These are phyloP conservation scores for Thymus mandschuricus DNA, from an alignment of 257 asterid genomes.

Conservation along the genomic window DNA sequence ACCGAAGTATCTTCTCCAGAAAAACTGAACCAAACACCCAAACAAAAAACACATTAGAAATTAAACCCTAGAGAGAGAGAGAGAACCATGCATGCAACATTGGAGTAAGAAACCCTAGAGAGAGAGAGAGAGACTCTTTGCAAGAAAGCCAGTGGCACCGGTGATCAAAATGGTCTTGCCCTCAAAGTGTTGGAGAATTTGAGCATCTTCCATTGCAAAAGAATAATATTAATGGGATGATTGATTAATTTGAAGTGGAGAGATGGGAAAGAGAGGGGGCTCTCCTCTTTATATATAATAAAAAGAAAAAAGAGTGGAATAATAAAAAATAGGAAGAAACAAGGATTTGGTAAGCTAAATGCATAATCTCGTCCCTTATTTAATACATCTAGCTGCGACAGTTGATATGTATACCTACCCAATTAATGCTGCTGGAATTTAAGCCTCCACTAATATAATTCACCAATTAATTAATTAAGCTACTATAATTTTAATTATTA, in stretches of 20 bases:
- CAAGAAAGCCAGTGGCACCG: constrained; percentile 65
- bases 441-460: no score
- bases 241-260: neutral
- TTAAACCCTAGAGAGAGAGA: neutral
- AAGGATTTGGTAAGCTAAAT: constrained; percentile 23
- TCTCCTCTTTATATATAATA: neutral
- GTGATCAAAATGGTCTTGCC: constrained; percentile 62
- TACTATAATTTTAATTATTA: no score
- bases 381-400: constrained; percentile 5
- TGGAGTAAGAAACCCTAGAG: neutral
- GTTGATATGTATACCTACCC: constrained; percentile 13
- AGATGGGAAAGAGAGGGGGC: neutral
- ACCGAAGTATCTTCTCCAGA: constrained; percentile 51
- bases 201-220: constrained; percentile 40
- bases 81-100: neutral
- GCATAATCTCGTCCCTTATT: neutral
- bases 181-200: constrained; percentile 38
- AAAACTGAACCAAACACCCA: constrained; percentile 34
- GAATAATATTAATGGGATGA: neutral
- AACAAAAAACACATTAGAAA: neutral
- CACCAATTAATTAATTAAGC: no score
- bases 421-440: constrained; percentile 1
- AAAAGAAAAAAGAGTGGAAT: no score
- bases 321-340: neutral
- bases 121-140: constrained; percentile 44